Evolutionary conservation across 768 basidiomycete genomes (phyloP).

Genomic region (Podaxis pistillaris): DNA sequence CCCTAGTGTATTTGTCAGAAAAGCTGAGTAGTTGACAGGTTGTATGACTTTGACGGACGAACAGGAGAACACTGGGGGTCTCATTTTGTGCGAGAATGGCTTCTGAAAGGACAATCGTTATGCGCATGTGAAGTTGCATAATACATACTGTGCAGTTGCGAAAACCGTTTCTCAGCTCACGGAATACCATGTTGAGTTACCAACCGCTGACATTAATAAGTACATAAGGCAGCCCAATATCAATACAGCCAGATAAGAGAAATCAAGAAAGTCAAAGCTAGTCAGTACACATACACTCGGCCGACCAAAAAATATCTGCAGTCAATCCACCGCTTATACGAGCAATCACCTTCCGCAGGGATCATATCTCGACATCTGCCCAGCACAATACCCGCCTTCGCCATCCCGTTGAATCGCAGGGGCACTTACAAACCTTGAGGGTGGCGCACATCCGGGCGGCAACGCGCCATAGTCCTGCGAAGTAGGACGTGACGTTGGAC

Average conservation of each 20-base stretch:
- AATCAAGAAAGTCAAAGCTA: too few relatives aligned
- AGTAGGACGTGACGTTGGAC: background rate
- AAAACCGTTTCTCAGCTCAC: too few relatives aligned
- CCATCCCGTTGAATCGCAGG: background rate
- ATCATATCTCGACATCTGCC: conserved; percentile 7
- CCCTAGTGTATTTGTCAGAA: background rate
- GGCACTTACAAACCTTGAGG: background rate
- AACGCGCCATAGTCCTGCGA: background rate
- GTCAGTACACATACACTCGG: too few relatives aligned
- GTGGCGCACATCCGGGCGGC: conserved; percentile 3
- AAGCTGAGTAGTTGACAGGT: background rate
- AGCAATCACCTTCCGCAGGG: background rate
- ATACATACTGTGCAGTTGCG: too few relatives aligned
- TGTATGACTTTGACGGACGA: background rate
- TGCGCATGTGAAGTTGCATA: background rate
- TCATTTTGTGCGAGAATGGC: background rate
- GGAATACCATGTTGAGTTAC: too few relatives aligned
- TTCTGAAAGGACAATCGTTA: background rate
- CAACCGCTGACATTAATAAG: too few relatives aligned
- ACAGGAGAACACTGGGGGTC: background rate
- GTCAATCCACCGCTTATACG: background rate
- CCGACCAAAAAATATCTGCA: too few relatives aligned
- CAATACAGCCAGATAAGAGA: too few relatives aligned
- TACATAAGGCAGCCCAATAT: too few relatives aligned
- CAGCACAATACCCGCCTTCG: background rate